phyloP scores from a whole-genome alignment of 1,284 basidiomycete species.

The Prillingera fragicola region DNA sequence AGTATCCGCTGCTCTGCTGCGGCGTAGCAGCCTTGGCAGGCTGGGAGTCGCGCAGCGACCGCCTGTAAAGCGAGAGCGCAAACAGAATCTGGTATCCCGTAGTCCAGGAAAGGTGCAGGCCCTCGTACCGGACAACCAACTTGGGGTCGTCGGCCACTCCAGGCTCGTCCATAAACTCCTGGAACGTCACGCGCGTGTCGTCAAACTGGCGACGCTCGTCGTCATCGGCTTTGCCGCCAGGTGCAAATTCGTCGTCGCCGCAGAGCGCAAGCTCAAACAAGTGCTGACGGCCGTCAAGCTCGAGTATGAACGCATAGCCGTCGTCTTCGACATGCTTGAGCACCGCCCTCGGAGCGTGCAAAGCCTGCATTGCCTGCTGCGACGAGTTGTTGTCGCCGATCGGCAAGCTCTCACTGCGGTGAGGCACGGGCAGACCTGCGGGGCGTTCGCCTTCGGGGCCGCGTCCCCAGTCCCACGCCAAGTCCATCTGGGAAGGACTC shows the following conservation, averaged over 20 bases:
- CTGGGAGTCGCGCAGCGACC: conserved; percentile 30
- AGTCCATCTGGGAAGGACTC: conserved; percentile 27
- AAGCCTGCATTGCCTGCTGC: conserved; percentile 1
- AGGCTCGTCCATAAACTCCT: conserved; percentile 51
- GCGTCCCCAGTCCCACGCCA: conserved; percentile 46
- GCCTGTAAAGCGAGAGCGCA: conserved; percentile 51
- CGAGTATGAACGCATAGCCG: conserved; percentile 51
- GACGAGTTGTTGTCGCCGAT: background rate
- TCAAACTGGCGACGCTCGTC: conserved; percentile 43
- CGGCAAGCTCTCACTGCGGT: conserved; percentile 4
- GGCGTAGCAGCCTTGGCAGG: conserved; percentile 7
- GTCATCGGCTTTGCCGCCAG: conserved; percentile 25
- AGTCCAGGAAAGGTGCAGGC: conserved; percentile 52
- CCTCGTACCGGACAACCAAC: conserved; percentile 51
- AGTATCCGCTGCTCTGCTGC: conserved; percentile 41
- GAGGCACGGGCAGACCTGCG: conserved; percentile 10
- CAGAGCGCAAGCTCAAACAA: conserved; percentile 52
- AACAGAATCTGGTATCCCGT: conserved; percentile 51
- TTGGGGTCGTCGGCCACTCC: conserved; percentile 51
- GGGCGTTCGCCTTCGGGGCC: conserved; percentile 16
- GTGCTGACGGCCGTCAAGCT: conserved; percentile 45
- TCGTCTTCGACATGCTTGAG: conserved; percentile 49
- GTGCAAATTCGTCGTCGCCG: conserved; percentile 35
- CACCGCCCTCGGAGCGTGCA: background rate
- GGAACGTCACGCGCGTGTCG: conserved; percentile 51